phyloP scores from a whole-genome alignment of 305 asterid species.

The Lippia alba region DNA sequence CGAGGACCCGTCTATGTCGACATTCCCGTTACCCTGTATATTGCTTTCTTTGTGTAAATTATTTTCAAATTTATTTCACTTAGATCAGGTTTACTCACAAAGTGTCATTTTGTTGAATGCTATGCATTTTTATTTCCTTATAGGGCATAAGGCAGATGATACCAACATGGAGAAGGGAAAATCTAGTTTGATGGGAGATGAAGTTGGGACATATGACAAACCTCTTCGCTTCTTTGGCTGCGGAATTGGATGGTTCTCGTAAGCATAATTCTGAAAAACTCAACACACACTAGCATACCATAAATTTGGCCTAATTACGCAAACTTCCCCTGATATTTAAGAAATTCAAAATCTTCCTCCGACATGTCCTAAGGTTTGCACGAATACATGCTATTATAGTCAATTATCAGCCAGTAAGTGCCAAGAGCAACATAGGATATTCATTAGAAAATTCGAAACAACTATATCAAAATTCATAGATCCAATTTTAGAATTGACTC shows the following conservation, averaged over 20 bases:
- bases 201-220: conserved; percentile 64
- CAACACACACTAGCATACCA: no score
- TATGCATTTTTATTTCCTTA: neutral
- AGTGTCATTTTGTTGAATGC: neutral
- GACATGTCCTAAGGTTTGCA: no score
- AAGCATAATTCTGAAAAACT: conserved; percentile 31
- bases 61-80: neutral
- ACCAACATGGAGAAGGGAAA: conserved; percentile 55
- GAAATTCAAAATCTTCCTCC: no score
- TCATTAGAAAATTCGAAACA: no score
- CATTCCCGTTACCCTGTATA: conserved; percentile 4
- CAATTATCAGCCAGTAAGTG: no score
- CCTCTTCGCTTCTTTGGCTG: conserved; percentile 83
- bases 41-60: neutral
- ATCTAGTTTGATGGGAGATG: conserved; percentile 48
- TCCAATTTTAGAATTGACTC: no score
- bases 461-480: no score
- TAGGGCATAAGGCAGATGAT: conserved; percentile 46
- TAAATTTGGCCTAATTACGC: no score
- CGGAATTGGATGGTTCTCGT: conserved; percentile 81
- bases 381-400: no score
- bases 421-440: no score
- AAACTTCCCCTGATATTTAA: neutral
- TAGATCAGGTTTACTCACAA: neutral
- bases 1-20: neutral